Percentiles rank a stretch among this genome's conserved stretches.
phyloP scores from a whole-genome alignment of 768 basidiomycete genomes.

The Auricularia cornea region DNA sequence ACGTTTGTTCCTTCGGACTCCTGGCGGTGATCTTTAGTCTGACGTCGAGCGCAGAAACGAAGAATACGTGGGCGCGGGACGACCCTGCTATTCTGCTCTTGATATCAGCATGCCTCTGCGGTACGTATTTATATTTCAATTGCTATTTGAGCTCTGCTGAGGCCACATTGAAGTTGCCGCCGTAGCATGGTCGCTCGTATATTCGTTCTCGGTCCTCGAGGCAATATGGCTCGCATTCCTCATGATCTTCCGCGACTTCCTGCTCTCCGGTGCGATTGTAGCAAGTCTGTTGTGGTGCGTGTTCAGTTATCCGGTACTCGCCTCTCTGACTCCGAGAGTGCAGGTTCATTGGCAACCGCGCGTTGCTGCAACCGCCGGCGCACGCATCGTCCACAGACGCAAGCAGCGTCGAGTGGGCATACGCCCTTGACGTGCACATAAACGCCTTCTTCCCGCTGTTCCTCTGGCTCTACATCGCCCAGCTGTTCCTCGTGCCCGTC shows the following conservation, averaged over 20 bases:
- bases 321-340: neutral
- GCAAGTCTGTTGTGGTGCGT: conserved; percentile 71
- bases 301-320: neutral
- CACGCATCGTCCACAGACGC: conserved; percentile 41
- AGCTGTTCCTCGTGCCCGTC: conserved; percentile 78
- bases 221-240: conserved; percentile 58
- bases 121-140: conserved; percentile 33
- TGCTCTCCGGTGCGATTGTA: conserved; percentile 64
- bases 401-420: conserved; percentile 80
- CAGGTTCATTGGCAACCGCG: conserved; percentile 65
- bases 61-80: conserved; percentile 97
- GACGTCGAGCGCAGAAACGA: conserved; percentile 61
- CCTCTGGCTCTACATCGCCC: conserved; percentile 81
- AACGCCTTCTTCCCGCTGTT: conserved; percentile 96
- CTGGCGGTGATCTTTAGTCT: neutral
- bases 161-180: conserved; percentile 53
- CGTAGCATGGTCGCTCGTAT: conserved; percentile 78
- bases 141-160: neutral
- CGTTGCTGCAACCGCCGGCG: conserved; percentile 62
- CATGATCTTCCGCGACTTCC: conserved; percentile 87
- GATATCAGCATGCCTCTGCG: conserved; percentile 66
- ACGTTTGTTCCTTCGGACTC: conserved; percentile 50
- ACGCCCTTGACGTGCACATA: conserved; percentile 94
- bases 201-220: conserved; percentile 50
- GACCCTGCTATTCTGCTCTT: conserved; percentile 93